Evolutionary conservation across 192 early-diverging fungal genomes (phyloP).

Genomic region (Dissophora ornata): DNA sequence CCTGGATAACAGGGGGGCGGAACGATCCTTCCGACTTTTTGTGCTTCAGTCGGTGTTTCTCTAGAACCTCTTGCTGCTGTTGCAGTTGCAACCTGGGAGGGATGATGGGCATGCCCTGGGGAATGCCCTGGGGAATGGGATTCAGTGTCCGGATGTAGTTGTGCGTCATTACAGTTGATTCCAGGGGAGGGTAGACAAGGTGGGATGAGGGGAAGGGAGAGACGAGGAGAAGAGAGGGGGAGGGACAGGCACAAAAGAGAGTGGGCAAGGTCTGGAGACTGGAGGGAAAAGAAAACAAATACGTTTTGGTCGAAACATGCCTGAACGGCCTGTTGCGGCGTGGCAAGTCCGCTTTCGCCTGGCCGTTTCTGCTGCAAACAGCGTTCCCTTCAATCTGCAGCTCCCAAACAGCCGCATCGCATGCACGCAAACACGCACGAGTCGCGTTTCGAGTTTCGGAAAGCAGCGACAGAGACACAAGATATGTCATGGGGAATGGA

Average conservation of each 20-base stretch:
- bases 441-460: no score
- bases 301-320: no score
- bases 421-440: no score
- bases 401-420: no score
- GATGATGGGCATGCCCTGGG: conserved; percentile 32
- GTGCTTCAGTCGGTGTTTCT: conserved; percentile 15
- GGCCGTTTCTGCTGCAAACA: no score
- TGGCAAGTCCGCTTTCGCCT: no score
- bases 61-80: conserved; percentile 19
- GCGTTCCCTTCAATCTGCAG: no score
- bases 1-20: not conserved
- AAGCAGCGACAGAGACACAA: no score
- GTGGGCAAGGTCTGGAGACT: not conserved
- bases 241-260: not conserved
- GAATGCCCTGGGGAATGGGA: conserved; percentile 13
- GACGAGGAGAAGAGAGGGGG: not conserved
- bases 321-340: no score
- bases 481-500: no score
- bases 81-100: conserved; percentile 31
- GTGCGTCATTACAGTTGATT: no score
- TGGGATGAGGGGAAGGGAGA: not conserved
- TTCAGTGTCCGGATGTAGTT: conserved; percentile 13
- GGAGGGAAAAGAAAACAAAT: conserved; percentile 3
- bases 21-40: conserved; percentile 2
- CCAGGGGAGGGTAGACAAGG: no score